Percentiles rank a stretch among this genome's conserved stretches.
phyloP scores from a whole-genome alignment of 306 rosid genomes.

The Dryas octopetala region DNA sequence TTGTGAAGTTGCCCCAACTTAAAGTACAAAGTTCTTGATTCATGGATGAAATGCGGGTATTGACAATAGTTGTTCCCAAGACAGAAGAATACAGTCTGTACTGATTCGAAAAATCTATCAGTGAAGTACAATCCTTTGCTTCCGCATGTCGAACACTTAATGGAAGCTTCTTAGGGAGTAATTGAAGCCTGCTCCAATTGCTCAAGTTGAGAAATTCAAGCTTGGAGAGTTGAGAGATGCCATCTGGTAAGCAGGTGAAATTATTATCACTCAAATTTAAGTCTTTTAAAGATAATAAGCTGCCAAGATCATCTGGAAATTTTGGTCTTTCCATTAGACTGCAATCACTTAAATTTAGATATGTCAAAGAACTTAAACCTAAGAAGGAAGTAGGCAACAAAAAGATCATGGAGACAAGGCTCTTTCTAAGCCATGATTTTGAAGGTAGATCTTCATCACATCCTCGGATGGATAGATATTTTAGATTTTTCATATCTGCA shows the following conservation, averaged over 20 bases:
- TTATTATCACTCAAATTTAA: neutral
- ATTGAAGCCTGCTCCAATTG: no score
- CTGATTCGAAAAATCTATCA: neutral
- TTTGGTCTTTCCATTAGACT: slow-evolving; percentile 23
- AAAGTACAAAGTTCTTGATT: neutral
- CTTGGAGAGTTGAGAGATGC: no score
- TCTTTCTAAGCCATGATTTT: slow-evolving; percentile 8
- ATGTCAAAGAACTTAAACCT: slow-evolving; percentile 3
- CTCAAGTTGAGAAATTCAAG: no score
- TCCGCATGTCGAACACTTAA: no score
- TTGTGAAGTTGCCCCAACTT: no score
- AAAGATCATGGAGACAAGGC: neutral
- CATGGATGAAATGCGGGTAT: neutral
- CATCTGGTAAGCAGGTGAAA: no score
- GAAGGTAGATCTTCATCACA: slow-evolving; percentile 1
- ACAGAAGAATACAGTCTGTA: neutral
- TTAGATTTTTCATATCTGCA: slow-evolving; percentile 7
- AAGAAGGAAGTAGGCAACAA: slow-evolving; percentile 9
- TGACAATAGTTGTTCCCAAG: neutral
- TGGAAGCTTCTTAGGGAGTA: no score
- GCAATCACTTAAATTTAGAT: slow-evolving; percentile 16
- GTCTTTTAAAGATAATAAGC: slow-evolving; percentile 1
- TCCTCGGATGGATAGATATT: neutral
- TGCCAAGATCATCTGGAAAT: slow-evolving; percentile 21
- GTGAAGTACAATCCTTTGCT: neutral